Evolutionary conservation across 2,329 filamentous ascomycete species (phyloP).

Genomic region (Talaromyces sp.): DNA sequence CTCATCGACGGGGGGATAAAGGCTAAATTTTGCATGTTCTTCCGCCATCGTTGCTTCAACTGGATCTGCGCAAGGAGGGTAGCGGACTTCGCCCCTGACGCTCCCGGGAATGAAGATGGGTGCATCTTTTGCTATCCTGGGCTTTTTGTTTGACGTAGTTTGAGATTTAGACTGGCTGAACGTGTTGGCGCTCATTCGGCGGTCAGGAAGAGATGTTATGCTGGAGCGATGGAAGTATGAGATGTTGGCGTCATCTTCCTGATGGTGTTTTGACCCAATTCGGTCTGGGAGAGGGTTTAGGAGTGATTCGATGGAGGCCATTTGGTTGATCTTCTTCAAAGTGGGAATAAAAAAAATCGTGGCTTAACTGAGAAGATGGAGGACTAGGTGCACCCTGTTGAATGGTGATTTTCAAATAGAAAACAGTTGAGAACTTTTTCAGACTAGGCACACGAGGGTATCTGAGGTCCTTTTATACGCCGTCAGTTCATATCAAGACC

Average conservation of each 20-base stretch:
- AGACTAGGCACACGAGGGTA: background rate
- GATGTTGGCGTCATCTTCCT: background rate
- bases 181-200: background rate
- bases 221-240: background rate
- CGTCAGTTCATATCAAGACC: background rate
- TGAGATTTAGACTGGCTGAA: background rate
- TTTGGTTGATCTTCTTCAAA: background rate
- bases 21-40: slow-evolving; percentile 61
- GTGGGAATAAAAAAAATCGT: no score
- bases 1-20: slow-evolving; percentile 60
- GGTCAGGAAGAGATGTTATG: background rate
- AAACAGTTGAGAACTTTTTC: background rate
- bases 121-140: slow-evolving; percentile 63
- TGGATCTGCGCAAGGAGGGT: slow-evolving; percentile 67
- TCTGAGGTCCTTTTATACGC: slow-evolving; percentile 2
- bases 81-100: slow-evolving; percentile 67
- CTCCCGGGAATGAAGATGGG: slow-evolving; percentile 60
- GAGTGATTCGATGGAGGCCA: slow-evolving; percentile 19
- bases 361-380: background rate
- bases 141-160: background rate
- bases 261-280: background rate
- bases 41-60: slow-evolving; percentile 52
- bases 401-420: background rate
- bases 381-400: background rate
- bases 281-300: slow-evolving; percentile 14